phyloP scores from a whole-genome alignment of 108 stramenopile genomes.

The Hondaea fermentalgiana region DNA sequence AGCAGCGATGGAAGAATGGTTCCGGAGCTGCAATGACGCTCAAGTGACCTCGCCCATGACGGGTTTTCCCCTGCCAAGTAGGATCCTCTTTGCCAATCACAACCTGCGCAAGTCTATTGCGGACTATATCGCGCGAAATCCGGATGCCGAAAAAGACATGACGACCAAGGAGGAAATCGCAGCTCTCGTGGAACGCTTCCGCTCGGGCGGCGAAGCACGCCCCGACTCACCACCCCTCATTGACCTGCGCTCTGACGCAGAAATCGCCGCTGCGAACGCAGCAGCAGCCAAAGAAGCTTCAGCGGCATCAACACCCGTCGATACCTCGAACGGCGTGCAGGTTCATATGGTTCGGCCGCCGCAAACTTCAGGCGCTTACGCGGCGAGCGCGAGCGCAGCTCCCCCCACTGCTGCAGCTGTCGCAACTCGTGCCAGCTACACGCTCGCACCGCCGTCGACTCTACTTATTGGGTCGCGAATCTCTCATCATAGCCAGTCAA shows the following conservation, averaged over 20 bases:
- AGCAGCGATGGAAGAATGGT: conserved; percentile 70
- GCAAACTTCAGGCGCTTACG: too few species aligned
- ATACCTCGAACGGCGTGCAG: too few species aligned
- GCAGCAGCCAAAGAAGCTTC: neutral
- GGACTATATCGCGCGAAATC: neutral
- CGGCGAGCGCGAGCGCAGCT: neutral
- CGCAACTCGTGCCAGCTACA: neutral
- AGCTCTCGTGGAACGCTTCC: neutral
- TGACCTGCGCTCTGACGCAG: neutral
- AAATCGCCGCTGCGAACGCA: neutral
- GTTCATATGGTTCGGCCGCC: too few species aligned
- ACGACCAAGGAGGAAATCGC: neutral
- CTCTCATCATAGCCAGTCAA: neutral
- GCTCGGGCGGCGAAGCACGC: neutral
- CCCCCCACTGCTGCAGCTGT: neutral
- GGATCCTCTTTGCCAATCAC: conserved; percentile 1
- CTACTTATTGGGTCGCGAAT: neutral
- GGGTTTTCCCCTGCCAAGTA: neutral
- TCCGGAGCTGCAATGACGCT: conserved; percentile 26
- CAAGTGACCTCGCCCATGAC: conserved; percentile 10
- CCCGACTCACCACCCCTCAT: neutral
- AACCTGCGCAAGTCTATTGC: neutral
- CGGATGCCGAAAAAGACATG: neutral
- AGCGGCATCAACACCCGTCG: neutral
- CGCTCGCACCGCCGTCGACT: neutral